Conservation (phyloP, 1,139 yeast species). For the Hyphopichia fennica region DNA sequence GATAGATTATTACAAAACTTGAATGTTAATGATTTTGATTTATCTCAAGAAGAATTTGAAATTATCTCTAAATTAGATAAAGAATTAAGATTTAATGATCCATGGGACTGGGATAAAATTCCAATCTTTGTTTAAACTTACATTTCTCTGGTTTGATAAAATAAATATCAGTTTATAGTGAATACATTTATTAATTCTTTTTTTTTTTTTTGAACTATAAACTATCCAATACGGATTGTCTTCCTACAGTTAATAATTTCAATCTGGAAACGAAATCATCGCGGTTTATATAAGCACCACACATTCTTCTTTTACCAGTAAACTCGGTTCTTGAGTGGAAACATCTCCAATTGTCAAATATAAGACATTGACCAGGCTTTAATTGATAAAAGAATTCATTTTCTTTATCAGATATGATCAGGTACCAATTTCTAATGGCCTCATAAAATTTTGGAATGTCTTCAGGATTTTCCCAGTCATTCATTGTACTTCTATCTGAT, state of each 20-base stretch:
- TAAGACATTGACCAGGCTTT: constrained; percentile 66
- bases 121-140: constrained; percentile 43
- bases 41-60: constrained; percentile 54
- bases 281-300: constrained; percentile 73
- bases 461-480: constrained; percentile 51
- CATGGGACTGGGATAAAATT: constrained; percentile 70
- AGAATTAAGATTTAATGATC: constrained; percentile 80
- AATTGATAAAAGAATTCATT: constrained; percentile 60
- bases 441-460: constrained; percentile 60
- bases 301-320: constrained; percentile 70
- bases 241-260: constrained; percentile 51
- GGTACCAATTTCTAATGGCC: constrained; percentile 61
- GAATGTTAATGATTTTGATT: constrained; percentile 52
- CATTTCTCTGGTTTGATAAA: too few relatives aligned
- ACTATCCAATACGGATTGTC: constrained; percentile 45
- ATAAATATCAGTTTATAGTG: neutral
- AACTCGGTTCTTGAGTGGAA: constrained; percentile 72
- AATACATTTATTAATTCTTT: neutral
- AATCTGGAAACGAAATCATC: constrained; percentile 67
- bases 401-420: constrained; percentile 49
- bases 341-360: constrained; percentile 78
- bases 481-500: constrained; percentile 70
- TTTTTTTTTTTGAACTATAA: neutral
- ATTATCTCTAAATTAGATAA: constrained; percentile 59
- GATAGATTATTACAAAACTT: constrained; percentile 62